A percentile compares a stretch with the other conserved stretches of the same genome.
phyloP scores from a whole-genome alignment of 371 early-diverging fungal genomes.

The Chytridium lagenaria region DNA sequence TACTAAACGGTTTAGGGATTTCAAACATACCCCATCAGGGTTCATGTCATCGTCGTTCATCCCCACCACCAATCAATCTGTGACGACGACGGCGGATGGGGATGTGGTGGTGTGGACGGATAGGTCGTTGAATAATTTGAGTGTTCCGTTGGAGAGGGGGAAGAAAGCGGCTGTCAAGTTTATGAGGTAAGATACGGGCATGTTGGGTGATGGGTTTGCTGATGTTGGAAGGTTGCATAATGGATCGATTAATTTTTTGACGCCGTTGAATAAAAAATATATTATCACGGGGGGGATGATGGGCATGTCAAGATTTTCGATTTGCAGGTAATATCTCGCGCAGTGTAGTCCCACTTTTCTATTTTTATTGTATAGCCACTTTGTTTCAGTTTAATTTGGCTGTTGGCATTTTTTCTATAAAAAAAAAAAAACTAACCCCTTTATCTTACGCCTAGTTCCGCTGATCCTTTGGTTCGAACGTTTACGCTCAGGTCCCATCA shows the following conservation, averaged over 20 bases:
- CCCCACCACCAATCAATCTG: constrained; percentile 38
- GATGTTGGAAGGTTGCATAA: constrained; percentile 43
- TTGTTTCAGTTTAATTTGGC: neutral
- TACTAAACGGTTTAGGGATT: constrained; percentile 41
- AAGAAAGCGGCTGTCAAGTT: constrained; percentile 51
- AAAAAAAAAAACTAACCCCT: neutral
- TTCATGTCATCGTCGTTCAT: constrained; percentile 50
- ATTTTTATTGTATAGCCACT: neutral
- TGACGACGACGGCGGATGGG: constrained; percentile 49
- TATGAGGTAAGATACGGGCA: constrained; percentile 36
- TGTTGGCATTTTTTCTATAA: neutral
- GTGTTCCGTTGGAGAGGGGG: constrained; percentile 45
- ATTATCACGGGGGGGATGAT: constrained; percentile 53
- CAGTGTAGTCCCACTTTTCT: no score
- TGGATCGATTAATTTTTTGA: constrained; percentile 42
- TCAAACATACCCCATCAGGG: constrained; percentile 44
- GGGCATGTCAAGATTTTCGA: constrained; percentile 56
- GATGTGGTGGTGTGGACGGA: constrained; percentile 54
- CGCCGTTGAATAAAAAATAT: constrained; percentile 41
- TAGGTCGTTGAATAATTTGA: constrained; percentile 48
- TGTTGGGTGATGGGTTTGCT: neutral
- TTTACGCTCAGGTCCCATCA: constrained; percentile 49
- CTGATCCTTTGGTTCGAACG: constrained; percentile 54
- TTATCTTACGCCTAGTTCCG: constrained; percentile 39
- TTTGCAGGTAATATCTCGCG: constrained; percentile 39